Conservation (phyloP, 139 green algal genomes). For the Chlamydomonas sp. region DNA sequence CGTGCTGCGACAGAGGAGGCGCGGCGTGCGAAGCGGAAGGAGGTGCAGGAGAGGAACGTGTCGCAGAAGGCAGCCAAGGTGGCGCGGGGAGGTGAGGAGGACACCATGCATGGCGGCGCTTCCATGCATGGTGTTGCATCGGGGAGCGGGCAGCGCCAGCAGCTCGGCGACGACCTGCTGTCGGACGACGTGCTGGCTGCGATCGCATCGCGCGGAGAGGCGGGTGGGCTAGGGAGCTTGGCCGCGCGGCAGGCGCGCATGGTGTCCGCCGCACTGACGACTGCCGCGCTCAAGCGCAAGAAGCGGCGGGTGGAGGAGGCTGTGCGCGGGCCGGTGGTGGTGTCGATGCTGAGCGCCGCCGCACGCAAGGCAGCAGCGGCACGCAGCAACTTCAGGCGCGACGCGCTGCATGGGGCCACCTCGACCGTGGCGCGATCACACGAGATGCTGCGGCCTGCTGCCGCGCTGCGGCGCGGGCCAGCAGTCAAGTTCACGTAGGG, state of each 20-base stretch:
- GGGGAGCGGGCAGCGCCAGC: neutral
- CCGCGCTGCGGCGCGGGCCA: too few relatives aligned
- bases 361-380: neutral
- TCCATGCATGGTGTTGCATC: too few relatives aligned
- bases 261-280: neutral
- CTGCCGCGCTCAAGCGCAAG: neutral
- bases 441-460: conserved; percentile 1
- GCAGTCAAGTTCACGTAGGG: neutral
- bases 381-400: neutral
- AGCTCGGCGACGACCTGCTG: neutral
- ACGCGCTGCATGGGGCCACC: neutral
- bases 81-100: neutral
- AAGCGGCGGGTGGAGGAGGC: neutral
- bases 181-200: neutral
- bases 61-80: neutral
- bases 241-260: neutral
- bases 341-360: neutral
- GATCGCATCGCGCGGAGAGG: too few relatives aligned
- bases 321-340: neutral
- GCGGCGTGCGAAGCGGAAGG: too few relatives aligned
- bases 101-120: too few relatives aligned
- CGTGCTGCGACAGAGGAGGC: neutral
- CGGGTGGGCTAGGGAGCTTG: neutral
- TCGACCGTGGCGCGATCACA: neutral
- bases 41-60: neutral